Base-by-base conservation (phyloP, 495 filamentous ascomycete species). In the Annulohypoxylon bovei region DNA sequence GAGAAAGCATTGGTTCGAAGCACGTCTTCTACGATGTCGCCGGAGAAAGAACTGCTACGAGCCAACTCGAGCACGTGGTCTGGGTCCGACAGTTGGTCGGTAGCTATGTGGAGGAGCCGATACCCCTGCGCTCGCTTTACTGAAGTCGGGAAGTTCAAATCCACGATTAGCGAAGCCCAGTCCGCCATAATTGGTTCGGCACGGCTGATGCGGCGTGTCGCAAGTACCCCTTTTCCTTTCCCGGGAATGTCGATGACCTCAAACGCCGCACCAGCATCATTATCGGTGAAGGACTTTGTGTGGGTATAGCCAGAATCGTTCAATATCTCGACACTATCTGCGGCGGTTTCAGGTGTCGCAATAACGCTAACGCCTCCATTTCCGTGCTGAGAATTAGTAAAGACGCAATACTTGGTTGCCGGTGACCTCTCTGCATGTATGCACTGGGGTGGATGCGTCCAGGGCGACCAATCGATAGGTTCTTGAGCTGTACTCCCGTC, bases 1-100 rank as follows among this genome's bases (percentile, higher is more conserved):
- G 75, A 57, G 54, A 83, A 83, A 3, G 76, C 75, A 52, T 83
- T 83, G 4, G 81, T 83, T 46, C 80, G 70, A 50, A 81, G 53
- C 3, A 81, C 63, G 53, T 83, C 78, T 69, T 83, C 80, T 5
- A 83, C 46, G 27, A 78, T 75, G 18, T 82, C 78, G 12, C 54
- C 65, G 8, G 73, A 78, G 5, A 73, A 16, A 3, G 63, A 53
- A 37, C 68, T 82, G 46, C 74, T 78, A 50, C 72, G 65, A n/a
- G 77, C 78, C 35, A 82, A 62, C 1, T 58, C 49, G 20, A 76
- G 59, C 18, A 82, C 70, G 6, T 63, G 74, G 1, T 70, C 77
- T 4, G 78, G 73, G 16, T 80, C 73, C 7, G 65, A 54, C 12
- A 83, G 70, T 73, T 76, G 73, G 50, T 78, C 77, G 5, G 68